Conservation (phyloP, 2,329 filamentous ascomycete genomes). For the Dactylonectria macrodidyma region DNA sequence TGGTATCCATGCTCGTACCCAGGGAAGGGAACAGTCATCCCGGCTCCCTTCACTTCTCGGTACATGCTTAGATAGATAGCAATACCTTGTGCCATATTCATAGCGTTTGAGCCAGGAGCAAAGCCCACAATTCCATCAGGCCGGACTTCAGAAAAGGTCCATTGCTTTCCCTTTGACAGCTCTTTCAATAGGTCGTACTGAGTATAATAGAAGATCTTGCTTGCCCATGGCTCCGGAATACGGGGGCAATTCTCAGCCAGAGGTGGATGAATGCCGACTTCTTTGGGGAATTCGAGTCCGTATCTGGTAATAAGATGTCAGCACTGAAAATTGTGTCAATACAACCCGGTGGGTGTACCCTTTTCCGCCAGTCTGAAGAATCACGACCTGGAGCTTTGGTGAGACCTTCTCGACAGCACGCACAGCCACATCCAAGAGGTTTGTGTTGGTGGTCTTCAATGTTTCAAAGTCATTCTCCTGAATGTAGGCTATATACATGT, state of each 20-base stretch:
- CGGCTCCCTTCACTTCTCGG: constrained; percentile 30
- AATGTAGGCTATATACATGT: constrained; percentile 26
- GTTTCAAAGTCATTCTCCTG: constrained; percentile 11
- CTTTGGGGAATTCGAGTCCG: constrained; percentile 31
- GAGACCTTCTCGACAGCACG: constrained; percentile 21
- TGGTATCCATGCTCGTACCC: constrained; percentile 27
- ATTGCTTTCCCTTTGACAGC: constrained; percentile 28
- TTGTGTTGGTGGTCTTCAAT: constrained; percentile 16
- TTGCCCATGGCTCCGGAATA: constrained; percentile 35
- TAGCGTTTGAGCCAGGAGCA: constrained; percentile 29
- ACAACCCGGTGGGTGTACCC: not conserved
- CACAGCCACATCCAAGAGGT: constrained; percentile 21
- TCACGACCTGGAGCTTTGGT: constrained; percentile 23
- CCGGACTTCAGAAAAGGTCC: constrained; percentile 39
- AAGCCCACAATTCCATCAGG: constrained; percentile 40
- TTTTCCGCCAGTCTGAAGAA: constrained; percentile 39
- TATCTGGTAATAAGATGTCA: constrained; percentile 18
- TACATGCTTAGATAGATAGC: constrained; percentile 33
- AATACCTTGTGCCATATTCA: constrained; percentile 37
- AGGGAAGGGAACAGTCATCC: constrained; percentile 31
- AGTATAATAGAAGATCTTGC: constrained; percentile 36
- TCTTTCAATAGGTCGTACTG: constrained; percentile 33
- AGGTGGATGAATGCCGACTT: constrained; percentile 27
- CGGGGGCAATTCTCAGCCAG: constrained; percentile 28
- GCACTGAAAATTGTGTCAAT: not conserved